Evolutionary conservation across 495 filamentous ascomycete genomes (phyloP), one percentile per base, ranked within the genome.

Genomic region (Amniculicola lignicola): DNA sequence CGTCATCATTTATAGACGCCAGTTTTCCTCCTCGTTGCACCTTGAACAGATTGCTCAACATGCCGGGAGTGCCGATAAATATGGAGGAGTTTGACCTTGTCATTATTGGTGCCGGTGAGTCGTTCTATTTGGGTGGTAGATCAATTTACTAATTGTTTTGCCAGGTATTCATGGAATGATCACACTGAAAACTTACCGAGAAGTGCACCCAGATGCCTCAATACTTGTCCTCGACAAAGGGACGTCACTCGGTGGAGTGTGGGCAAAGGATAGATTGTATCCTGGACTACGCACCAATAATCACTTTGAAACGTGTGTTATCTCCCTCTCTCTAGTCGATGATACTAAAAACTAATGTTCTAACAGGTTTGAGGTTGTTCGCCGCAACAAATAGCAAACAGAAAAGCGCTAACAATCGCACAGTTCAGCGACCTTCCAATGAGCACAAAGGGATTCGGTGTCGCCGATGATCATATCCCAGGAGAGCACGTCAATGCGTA

Each of bases 211-310:
- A 10, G 6, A 33, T 12, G 45, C 59, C 18, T 52, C 59, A 5
- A 52, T 52, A n/a, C 11, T 62, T 16, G 54, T 62, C 15, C 33
- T 62, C n/a, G 59, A 62, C 25, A 62, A 52, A 37, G 46, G 24
- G 6, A 45, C 45, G 6, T 52, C 53, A 5, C 27, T 62, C 10
- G 59, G 59, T 36, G 59, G 59, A 15, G 57, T 65, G 5, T 58
- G 62, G 53, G 51, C 64, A 10, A 43, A 63, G 37, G 53, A 69
- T 6, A 52, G 54, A 3, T 29, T 69, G 3, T 70, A 67, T 47
- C 62, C 63, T 19, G 68, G 68, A n/a, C 51, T 69, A 1, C 51
- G 52, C 16, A 65, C 57, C 12, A 69, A 69, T 45, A 68, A 70
- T 42, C 63, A 67, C 28, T 45, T 57, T 35, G 60, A 58, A 11